phyloP scores from a whole-genome alignment of 2,329 filamentous ascomycete species.

The Dactylella cylindrospora region DNA sequence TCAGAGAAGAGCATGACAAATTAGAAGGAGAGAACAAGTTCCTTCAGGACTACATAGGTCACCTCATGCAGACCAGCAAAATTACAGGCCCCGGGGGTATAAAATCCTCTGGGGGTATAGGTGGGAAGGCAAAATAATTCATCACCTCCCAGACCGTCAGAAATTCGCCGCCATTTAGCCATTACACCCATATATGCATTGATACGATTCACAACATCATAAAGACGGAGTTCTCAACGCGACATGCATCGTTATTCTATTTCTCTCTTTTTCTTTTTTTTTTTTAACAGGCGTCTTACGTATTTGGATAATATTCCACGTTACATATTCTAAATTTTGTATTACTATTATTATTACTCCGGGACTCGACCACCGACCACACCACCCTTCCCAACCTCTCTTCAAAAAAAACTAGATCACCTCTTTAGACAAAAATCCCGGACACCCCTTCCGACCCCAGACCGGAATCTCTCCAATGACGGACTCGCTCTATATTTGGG shows the following conservation, averaged over 20 bases:
- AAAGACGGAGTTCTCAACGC: conserved; percentile 38
- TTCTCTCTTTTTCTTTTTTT: conserved; percentile 45
- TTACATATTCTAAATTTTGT: conserved; percentile 46
- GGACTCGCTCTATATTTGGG: conserved; percentile 3
- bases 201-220: conserved; percentile 27
- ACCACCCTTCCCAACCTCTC: neutral
- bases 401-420: conserved; percentile 4
- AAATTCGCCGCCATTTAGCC: neutral
- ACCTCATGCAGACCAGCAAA: conserved; percentile 77
- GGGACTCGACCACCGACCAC: neutral
- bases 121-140: conserved; percentile 55
- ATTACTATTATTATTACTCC: conserved; percentile 15
- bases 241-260: conserved; percentile 20
- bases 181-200: conserved; percentile 2
- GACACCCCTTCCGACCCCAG: neutral
- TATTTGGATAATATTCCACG: conserved; percentile 51
- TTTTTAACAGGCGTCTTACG: conserved; percentile 50
- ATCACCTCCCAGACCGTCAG: neutral
- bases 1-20: conserved; percentile 93
- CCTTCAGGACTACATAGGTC: conserved; percentile 95
- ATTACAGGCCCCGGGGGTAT: conserved; percentile 67
- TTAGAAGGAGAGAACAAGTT: conserved; percentile 97
- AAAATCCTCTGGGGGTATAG: conserved; percentile 55
- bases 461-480: conserved; percentile 10
- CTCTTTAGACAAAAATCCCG: conserved; percentile 19